Base-by-base conservation (phyloP, 1,284 basidiomycete species). In the Mycena citricolor region DNA sequence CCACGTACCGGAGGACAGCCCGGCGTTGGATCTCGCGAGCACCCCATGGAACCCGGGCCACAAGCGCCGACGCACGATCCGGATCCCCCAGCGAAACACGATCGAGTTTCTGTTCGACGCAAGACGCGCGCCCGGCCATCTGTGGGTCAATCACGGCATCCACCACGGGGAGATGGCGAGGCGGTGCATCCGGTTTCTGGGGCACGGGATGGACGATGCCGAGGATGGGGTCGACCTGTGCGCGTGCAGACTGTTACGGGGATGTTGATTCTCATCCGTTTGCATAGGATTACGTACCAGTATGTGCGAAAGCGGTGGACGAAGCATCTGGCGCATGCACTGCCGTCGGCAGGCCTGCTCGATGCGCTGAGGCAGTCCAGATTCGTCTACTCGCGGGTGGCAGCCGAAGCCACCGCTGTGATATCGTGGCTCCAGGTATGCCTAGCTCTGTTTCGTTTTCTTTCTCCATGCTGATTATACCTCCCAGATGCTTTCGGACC, bases 221-320 rank as follows among this genome's bases (percentile, higher is more conserved):
- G 37, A 47, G 13, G n/a, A n/a, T n/a, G 29, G 29, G 12, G 25
- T 51, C 6, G 38, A 51, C 35, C 44, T 47, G 49, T 51, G 38
- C 29, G 49, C n/a, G n/a, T n/a, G n/a, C n/a, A n/a, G n/a, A n/a
- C n/a, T n/a, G n/a, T n/a, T n/a, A n/a, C n/a, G n/a, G n/a, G n/a
- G n/a, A n/a, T n/a, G n/a, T n/a, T n/a, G n/a, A n/a, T n/a, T 14
- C 25, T 21, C 11, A 8, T 35, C 29, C 10, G 11, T 3, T 14
- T n/a, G 13, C 3, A 16, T 35, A 51, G 49, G 3, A 32, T 34
- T 1, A 20, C 35, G 8, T 47, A 47, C 26, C 45, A 47, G 21
- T 51, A 51, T 28, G 20, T 39, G 5, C 49, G 49, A n/a, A 28
- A 36, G 6, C 23, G 39, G 26, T 51, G 49, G 49, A 47, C 42